Evolutionary conservation across 495 filamentous ascomycete species (phyloP), one percentile per base, ranked within the genome.

Genomic region (Podospora sp.): DNA sequence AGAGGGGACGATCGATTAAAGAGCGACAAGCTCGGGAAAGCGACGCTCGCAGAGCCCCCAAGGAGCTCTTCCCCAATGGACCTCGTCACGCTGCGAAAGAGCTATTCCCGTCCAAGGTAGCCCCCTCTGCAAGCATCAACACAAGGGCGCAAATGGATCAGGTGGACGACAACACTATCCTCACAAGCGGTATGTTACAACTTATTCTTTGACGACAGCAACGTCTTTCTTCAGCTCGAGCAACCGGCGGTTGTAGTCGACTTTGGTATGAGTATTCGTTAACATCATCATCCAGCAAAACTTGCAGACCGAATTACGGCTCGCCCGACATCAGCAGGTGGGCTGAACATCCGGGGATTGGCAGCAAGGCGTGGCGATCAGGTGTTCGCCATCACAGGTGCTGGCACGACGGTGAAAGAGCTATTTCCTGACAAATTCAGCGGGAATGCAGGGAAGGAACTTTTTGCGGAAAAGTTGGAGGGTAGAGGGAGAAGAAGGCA

Each of bases 351-450:
- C 66, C 88, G 88, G 63, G 89, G 91, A 35, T 68, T 83, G 46
- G 84, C 87, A 6, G 77, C 69, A 21, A 79, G 82, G 58, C 82
- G 81, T 49, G 73, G 70, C n/a, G 81, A 86, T 57, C 81, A 85
- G 65, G 90, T 85, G 1, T 84, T 89, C 69, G 82, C 85, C 6
- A 91, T 94, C 69, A 90, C 89, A 52, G 91, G 91, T 2, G 77
- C 33, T 69, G 79, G 82, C 11, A 77, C 84, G 12, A 87, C 85
- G 1, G 87, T 84, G 2, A 88, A 85, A 62, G 91, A 93, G 73
- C 76, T 93, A 16, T 93, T 93, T 65, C 90, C 91, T 11, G 83
- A 83, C 5, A 90, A 87, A 66, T 87, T 86, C 50, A 36, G 59
- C 11, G 35, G 81, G 18, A 92, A 92, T 76, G 77, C 86, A 6